Evolutionary conservation across 805 yeast species (phyloP).

Genomic region (Ogataea nonfermentans): DNA sequence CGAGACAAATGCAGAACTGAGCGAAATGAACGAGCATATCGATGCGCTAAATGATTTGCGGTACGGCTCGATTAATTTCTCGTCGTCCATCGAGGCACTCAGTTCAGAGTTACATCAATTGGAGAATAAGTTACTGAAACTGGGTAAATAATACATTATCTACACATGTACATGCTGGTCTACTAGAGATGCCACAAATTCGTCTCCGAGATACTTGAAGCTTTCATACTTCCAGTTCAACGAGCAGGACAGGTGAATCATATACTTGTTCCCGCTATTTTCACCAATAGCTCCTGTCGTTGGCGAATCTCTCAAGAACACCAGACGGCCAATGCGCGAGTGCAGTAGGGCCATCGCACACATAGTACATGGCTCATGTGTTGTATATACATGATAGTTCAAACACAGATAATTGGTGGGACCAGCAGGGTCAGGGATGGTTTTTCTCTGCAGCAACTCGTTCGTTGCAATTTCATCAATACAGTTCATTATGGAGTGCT

Average conservation of each 20-base stretch:
- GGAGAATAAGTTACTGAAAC: slow-evolving; percentile 15
- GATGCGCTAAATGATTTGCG: slow-evolving; percentile 32
- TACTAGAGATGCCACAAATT: slow-evolving; percentile 19
- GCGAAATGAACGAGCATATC: slow-evolving; percentile 27
- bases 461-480: slow-evolving; percentile 59
- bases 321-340: slow-evolving; percentile 71
- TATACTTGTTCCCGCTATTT: slow-evolving; percentile 61
- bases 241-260: slow-evolving; percentile 70
- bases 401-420: slow-evolving; percentile 63
- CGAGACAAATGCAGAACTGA: slow-evolving; percentile 16
- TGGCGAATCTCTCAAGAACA: slow-evolving; percentile 52
- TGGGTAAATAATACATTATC: not conserved
- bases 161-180: slow-evolving; percentile 27
- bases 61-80: slow-evolving; percentile 25
- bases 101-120: slow-evolving; percentile 19
- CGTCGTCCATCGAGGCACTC: slow-evolving; percentile 20
- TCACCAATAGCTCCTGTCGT: slow-evolving; percentile 56
- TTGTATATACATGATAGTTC: slow-evolving; percentile 73
- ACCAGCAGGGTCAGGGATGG: slow-evolving; percentile 1
- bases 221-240: slow-evolving; percentile 83
- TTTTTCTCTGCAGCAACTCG: slow-evolving; percentile 44
- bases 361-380: slow-evolving; percentile 97
- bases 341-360: slow-evolving; percentile 95
- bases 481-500: slow-evolving; percentile 76
- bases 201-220: slow-evolving; percentile 21